Conservation (phyloP, 108 stramenopile genomes). For the Mayamaea pseudoterrestris region DNA sequence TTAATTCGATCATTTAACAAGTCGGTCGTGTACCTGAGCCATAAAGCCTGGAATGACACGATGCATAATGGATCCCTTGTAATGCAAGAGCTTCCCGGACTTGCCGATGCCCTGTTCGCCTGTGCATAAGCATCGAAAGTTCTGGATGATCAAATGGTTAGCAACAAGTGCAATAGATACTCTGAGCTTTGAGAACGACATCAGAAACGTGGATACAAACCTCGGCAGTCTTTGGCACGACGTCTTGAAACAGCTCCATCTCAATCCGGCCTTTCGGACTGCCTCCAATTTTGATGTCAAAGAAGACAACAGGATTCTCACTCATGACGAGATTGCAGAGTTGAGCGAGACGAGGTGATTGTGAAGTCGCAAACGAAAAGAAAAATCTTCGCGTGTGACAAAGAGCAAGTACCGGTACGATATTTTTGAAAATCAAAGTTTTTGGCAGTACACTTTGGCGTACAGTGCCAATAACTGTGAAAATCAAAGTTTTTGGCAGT, state of each 20-base stretch:
- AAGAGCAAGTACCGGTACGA: too few species aligned
- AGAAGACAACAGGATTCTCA: slow-evolving; percentile 86
- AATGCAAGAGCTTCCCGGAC: slow-evolving; percentile 57
- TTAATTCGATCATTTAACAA: too few species aligned
- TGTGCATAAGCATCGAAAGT: slow-evolving; percentile 69
- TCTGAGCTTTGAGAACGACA: slow-evolving; percentile 25
- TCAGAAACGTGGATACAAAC: slow-evolving; percentile 36
- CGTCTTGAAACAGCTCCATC: slow-evolving; percentile 78
- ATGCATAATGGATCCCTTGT: slow-evolving; percentile 92
- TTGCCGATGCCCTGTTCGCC: slow-evolving; percentile 72
- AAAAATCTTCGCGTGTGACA: too few species aligned
- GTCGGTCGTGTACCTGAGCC: too few species aligned
- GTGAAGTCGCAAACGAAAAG: too few species aligned
- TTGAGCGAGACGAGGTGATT: too few species aligned
- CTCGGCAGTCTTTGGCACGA: slow-evolving; percentile 81
- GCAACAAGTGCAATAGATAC: slow-evolving; percentile 1
- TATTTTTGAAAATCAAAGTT: too few species aligned
- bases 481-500: too few species aligned
- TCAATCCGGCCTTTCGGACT: slow-evolving; percentile 64
- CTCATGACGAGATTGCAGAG: not conserved
- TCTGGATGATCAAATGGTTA: slow-evolving; percentile 12
- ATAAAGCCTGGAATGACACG: slow-evolving; percentile 66
- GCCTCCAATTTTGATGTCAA: slow-evolving; percentile 89
- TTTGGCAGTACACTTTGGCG: too few species aligned
- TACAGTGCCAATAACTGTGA: too few species aligned